Evolutionary conservation across 176 grass and related monocot species (phyloP).

Genomic region (Carex kokanica): DNA sequence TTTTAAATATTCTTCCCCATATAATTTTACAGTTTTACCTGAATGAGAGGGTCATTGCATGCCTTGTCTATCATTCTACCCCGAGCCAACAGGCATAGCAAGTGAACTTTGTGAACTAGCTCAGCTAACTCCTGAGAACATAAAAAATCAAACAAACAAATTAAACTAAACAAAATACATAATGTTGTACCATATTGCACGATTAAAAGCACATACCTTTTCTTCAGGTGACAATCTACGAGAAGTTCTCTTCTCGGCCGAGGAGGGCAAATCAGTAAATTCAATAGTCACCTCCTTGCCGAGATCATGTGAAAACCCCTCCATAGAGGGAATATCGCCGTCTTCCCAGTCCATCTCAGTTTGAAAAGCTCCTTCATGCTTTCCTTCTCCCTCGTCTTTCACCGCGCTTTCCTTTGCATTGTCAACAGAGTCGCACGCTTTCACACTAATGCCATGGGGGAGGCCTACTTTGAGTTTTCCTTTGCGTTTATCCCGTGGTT

Average conservation of each 20-base stretch:
- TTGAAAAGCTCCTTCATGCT: conserved; percentile 13
- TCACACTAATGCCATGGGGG: conserved; percentile 19
- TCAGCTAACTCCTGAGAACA: conserved; percentile 75
- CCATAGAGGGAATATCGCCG: conserved; percentile 44
- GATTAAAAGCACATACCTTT: conserved; percentile 41
- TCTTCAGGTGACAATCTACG: conserved; percentile 64
- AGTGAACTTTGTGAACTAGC: conserved; percentile 84
- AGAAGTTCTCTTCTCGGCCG: conserved; percentile 50
- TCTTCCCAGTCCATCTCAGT: conserved; percentile 93
- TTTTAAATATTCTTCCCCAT: background rate
- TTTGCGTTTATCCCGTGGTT: conserved; percentile 28
- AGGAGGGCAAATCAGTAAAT: conserved; percentile 62
- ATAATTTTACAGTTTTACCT: conserved; percentile 43
- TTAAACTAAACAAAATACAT: background rate
- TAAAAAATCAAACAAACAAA: background rate
- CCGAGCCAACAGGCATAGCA: conserved; percentile 87
- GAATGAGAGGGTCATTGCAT: conserved; percentile 87
- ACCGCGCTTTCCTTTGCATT: conserved; percentile 21
- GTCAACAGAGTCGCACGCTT: background rate
- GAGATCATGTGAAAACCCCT: conserved; percentile 47
- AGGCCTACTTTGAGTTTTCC: conserved; percentile 24
- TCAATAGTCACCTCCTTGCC: conserved; percentile 68
- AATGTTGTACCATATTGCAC: background rate
- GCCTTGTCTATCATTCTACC: conserved; percentile 79
- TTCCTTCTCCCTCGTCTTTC: conserved; percentile 11